Conservation (phyloP, 345 rosid species). For the Lumnitzera littorea region DNA sequence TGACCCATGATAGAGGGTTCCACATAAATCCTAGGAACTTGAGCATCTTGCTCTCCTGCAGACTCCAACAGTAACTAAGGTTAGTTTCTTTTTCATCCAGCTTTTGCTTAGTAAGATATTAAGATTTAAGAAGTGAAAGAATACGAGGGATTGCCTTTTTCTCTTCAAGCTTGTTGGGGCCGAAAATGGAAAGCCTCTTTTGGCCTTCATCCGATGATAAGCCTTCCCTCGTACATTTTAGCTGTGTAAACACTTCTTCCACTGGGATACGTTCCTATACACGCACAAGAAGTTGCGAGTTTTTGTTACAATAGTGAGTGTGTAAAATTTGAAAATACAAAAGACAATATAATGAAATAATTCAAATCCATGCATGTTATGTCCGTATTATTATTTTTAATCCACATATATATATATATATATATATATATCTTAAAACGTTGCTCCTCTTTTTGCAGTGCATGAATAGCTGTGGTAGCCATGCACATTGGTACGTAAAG, state of each 20-base stretch:
- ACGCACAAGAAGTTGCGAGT: background rate
- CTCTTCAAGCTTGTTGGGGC: constrained; percentile 22
- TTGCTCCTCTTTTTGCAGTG: no score
- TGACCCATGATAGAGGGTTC: constrained; percentile 23
- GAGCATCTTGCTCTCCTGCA: constrained; percentile 18
- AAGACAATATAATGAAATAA: no score
- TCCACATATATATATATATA: no score
- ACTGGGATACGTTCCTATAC: constrained; percentile 13
- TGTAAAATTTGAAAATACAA: no score
- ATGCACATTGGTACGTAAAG: no score
- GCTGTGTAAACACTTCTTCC: constrained; percentile 16
- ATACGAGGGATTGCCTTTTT: constrained; percentile 14
- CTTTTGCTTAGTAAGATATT: background rate
- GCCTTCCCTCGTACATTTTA: constrained; percentile 14
- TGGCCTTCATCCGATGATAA: constrained; percentile 9
- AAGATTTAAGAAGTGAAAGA: background rate
- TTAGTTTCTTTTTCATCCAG: background rate
- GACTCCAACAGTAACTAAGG: background rate
- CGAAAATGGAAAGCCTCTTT: constrained; percentile 13
- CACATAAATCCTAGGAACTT: constrained; percentile 24
- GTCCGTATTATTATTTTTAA: no score
- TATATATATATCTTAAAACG: no score
- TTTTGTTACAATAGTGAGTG: background rate
- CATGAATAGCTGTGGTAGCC: no score
- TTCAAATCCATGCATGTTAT: no score